Evolutionary conservation across 495 filamentous ascomycete genomes (phyloP).

Genomic region (Aspergillus mulundensis): DNA sequence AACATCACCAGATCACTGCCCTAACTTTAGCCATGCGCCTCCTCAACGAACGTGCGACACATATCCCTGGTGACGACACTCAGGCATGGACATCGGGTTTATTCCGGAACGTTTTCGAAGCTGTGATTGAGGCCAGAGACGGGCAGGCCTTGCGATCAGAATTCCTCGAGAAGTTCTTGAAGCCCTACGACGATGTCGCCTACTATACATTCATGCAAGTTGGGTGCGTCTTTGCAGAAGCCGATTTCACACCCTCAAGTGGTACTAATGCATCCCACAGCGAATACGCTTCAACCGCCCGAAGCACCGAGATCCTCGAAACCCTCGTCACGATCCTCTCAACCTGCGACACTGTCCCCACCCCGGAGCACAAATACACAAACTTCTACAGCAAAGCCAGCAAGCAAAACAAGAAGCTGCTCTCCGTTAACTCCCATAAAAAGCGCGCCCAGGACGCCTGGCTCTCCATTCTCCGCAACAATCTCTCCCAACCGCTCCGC

Average conservation of each 20-base stretch:
- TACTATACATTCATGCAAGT: conserved; percentile 73
- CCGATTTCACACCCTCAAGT: not conserved
- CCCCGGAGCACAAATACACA: conserved; percentile 57
- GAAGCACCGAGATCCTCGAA: conserved; percentile 43
- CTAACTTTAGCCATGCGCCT: conserved; percentile 79
- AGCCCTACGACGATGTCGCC: conserved; percentile 77
- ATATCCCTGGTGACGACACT: conserved; percentile 56
- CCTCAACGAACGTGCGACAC: conserved; percentile 67
- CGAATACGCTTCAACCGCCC: conserved; percentile 32
- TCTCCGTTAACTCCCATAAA: conserved; percentile 40
- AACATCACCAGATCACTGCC: conserved; percentile 48
- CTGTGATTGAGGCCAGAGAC: conserved; percentile 54
- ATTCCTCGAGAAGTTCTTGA: conserved; percentile 72
- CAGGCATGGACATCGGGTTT: conserved; percentile 59
- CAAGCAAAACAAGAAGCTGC: conserved; percentile 54
- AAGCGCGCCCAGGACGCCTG: conserved; percentile 74
- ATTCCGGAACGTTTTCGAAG: conserved; percentile 59
- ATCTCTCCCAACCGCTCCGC: conserved; percentile 60
- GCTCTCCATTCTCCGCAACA: conserved; percentile 70
- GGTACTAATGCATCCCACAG: conserved; percentile 5
- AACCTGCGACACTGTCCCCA: conserved; percentile 59
- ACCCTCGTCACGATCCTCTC: conserved; percentile 60
- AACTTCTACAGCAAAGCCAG: conserved; percentile 65
- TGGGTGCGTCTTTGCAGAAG: conserved; percentile 47
- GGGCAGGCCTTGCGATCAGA: conserved; percentile 58